Conservation (phyloP, 2,329 filamentous ascomycete genomes). For the Lasiodiplodia sp. region DNA sequence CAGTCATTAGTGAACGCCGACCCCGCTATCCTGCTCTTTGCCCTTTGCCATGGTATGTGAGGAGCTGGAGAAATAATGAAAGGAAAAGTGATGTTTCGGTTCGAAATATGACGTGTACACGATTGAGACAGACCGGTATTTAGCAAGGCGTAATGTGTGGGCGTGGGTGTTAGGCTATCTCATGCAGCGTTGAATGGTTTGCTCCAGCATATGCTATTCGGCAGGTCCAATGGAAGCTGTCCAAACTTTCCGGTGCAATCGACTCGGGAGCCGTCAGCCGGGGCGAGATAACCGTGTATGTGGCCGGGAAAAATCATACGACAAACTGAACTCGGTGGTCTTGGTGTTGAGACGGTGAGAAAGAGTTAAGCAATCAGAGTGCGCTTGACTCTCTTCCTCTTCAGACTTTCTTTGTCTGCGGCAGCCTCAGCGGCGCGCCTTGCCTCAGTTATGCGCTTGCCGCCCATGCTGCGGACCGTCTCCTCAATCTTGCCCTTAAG, state of each 20-base stretch:
- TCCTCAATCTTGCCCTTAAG: conserved; percentile 69
- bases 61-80: not conserved
- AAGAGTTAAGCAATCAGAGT: conserved; percentile 3
- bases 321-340: not conserved
- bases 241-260: not conserved
- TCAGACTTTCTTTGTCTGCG: conserved; percentile 13
- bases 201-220: not conserved
- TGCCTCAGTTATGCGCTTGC: conserved; percentile 64
- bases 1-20: conserved; percentile 5
- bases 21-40: conserved; percentile 7
- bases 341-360: not conserved
- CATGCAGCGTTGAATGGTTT: not conserved
- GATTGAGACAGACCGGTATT: not conserved
- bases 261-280: not conserved
- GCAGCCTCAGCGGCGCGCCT: conserved; percentile 5
- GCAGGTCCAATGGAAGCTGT: not conserved
- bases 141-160: not conserved
- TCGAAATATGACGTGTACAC: not conserved
- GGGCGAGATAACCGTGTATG: not conserved
- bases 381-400: conserved; percentile 17
- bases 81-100: conserved; percentile 1
- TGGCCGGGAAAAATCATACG: not conserved
- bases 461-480: conserved; percentile 77
- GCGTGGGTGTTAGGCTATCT: not conserved
- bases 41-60: conserved; percentile 13